Conservation (phyloP, 2,329 filamentous ascomycete genomes). For the Sporothrix mexicana region DNA sequence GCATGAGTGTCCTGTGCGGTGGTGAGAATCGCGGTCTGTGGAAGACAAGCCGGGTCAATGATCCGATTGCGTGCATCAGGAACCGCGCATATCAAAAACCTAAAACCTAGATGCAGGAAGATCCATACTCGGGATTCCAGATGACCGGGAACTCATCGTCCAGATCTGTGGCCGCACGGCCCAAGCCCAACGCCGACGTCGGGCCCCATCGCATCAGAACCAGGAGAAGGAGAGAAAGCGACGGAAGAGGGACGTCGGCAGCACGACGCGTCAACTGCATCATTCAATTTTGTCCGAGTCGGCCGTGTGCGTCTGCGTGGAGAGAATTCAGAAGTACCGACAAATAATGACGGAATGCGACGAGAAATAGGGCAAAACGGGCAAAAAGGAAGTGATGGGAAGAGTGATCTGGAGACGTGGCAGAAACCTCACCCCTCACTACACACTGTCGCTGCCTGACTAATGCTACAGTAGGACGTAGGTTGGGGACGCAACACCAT, state of each 20-base stretch:
- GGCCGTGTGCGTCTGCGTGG: not conserved
- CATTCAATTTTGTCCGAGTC: not conserved
- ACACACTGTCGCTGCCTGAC: not conserved
- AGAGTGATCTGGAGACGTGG: not conserved
- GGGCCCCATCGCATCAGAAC: conserved; percentile 20
- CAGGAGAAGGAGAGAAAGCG: conserved; percentile 8
- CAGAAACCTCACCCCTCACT: not conserved
- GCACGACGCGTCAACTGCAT: conserved; percentile 1
- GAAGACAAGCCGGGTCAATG: conserved; percentile 2
- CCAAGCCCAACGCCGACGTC: conserved; percentile 4
- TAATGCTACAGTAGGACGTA: not conserved
- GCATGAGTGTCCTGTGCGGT: not conserved
- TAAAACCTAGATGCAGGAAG: too few relatives aligned
- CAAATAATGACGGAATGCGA: not conserved
- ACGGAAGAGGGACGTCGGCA: not conserved
- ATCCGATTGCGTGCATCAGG: not conserved
- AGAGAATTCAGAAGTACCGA: not conserved
- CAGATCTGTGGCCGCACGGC: not conserved
- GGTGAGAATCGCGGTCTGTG: conserved; percentile 22
- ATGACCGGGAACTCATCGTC: not conserved
- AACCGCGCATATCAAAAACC: not conserved
- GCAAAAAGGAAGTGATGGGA: not conserved
- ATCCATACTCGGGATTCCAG: not conserved
- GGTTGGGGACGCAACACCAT: not conserved
- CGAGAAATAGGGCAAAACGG: not conserved